These are phyloP conservation scores for Monosporascus sp. DNA, from an alignment of 2,329 filamentous ascomycete genomes.

Conservation along the genomic window DNA sequence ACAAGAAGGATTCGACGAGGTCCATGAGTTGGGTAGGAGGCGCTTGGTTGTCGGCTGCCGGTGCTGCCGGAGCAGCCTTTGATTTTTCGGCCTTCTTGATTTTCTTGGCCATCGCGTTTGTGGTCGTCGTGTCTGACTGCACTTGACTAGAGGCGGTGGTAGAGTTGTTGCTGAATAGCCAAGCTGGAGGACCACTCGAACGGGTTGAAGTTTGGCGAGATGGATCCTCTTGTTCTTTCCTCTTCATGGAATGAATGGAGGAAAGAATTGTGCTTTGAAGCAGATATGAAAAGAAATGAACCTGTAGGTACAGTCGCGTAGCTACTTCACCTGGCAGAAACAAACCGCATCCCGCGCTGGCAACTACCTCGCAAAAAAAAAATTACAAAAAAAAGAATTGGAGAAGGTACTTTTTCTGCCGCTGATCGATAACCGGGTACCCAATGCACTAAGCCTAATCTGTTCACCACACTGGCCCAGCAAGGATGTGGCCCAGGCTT, in stretches of 20 bases:
- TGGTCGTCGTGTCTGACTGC: slow-evolving; percentile 1
- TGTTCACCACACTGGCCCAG: neutral
- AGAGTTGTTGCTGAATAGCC: slow-evolving; percentile 29
- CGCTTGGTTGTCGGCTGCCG: slow-evolving; percentile 18
- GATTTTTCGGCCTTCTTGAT: slow-evolving; percentile 13
- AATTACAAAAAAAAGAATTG: neutral
- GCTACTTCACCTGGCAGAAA: neutral
- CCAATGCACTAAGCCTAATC: neutral
- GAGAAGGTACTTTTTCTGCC: neutral
- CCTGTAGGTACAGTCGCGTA: neutral
- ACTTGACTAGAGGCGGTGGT: slow-evolving; percentile 6
- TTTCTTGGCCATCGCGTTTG: slow-evolving; percentile 20
- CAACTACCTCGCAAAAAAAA: neutral
- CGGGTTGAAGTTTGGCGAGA: slow-evolving; percentile 7
- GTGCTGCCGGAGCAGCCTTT: slow-evolving; percentile 2
- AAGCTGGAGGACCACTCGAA: slow-evolving; percentile 22
- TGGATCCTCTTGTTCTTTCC: neutral
- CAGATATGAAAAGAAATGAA: neutral
- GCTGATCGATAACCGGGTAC: neutral
- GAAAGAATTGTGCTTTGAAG: neutral
- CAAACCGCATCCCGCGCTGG: neutral
- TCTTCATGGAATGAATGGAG: neutral
- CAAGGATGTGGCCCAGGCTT: neutral
- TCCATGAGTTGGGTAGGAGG: slow-evolving; percentile 59
- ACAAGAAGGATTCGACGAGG: slow-evolving; percentile 61